Evolutionary conservation across 352 stramenopile species (phyloP), one percentile per base, ranked within the genome.

Genomic region (Phytophthora palmivora): DNA sequence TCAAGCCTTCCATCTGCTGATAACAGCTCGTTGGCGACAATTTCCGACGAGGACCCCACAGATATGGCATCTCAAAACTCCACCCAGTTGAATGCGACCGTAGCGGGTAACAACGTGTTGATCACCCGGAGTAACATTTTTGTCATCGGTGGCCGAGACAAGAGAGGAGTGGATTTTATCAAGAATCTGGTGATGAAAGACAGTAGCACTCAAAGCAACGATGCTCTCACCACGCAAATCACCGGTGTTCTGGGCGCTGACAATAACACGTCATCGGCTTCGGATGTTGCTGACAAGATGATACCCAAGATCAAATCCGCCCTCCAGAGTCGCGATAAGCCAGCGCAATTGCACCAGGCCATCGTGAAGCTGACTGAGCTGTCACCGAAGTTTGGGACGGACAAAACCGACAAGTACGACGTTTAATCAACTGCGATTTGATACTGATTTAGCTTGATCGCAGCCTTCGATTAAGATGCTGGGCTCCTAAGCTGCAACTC

Each of bases 71-170:
- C 26, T 28, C 15, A 57, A 21, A 18, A 0, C 21, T 37, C 48
- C 32, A 46, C 4, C 32, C 11, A 51, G 26, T 5, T 46, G 42
- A 60, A 58, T 18, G 48, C 48, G 3, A 67, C 41, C 14, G 24
- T 59, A 26, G 21, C 58, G 22, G 49, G 58, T 18, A 67, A 67
- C 34, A 67, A 67, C 18, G 48, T 67, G 22, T 32, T 59, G 34
- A 41, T 66, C 42, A 60, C 48, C 12, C 58, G 44, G 24, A 67
- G 49, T 33, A 67, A 67, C 36, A 67, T 67, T 19, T 43, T 67
- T 14, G 26, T 67, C 28, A 16, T 60, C 16, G 18, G 43, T 16
- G 58, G 51, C 34, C 41, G 55, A 51, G 43, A 59, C 28, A 67
- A 60, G 43, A 26, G 15, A 6, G 37, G 42, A 4, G 12, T 59